A percentile compares a stretch with the other conserved stretches of the same genome.
These are phyloP conservation scores for Collybia sp. DNA, from an alignment of 768 basidiomycete genomes.

Conservation along the genomic window DNA sequence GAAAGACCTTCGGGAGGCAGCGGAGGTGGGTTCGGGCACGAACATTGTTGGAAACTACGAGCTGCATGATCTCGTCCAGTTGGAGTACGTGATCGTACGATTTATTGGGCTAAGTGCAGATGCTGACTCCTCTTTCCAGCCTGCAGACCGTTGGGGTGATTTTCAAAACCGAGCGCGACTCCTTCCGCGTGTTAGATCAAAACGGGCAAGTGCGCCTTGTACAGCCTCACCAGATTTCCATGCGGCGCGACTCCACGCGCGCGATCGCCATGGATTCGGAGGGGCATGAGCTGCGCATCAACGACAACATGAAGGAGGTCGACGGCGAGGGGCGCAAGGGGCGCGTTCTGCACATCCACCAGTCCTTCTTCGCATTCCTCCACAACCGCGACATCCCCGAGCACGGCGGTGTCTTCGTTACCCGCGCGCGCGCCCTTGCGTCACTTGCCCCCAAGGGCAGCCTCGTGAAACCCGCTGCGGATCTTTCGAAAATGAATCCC, in stretches of 20 bases:
- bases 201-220: slow-evolving; percentile 86
- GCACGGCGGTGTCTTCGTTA: slow-evolving; percentile 94
- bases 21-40: slow-evolving; percentile 91
- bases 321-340: slow-evolving; percentile 88
- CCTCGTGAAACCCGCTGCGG: slow-evolving; percentile 58
- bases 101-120: slow-evolving; percentile 11
- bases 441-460: slow-evolving; percentile 87
- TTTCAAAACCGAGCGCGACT: slow-evolving; percentile 93
- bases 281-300: slow-evolving; percentile 78
- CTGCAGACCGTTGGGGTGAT: slow-evolving; percentile 94
- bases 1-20: slow-evolving; percentile 94
- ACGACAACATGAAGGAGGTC: slow-evolving; percentile 90
- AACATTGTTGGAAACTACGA: slow-evolving; percentile 93
- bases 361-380: slow-evolving; percentile 90
- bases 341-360: slow-evolving; percentile 87
- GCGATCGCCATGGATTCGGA: slow-evolving; percentile 89
- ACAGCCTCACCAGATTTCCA: slow-evolving; percentile 91
- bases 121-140: slow-evolving; percentile 31
- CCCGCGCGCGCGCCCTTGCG: slow-evolving; percentile 74
- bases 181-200: slow-evolving; percentile 95
- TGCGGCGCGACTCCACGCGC: slow-evolving; percentile 76
- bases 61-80: slow-evolving; percentile 92
- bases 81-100: slow-evolving; percentile 64
- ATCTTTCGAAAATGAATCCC: slow-evolving; percentile 92
- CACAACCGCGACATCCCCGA: slow-evolving; percentile 88